phyloP scores from a whole-genome alignment of 176 grass and related monocot species.

The Zea luxurians region DNA sequence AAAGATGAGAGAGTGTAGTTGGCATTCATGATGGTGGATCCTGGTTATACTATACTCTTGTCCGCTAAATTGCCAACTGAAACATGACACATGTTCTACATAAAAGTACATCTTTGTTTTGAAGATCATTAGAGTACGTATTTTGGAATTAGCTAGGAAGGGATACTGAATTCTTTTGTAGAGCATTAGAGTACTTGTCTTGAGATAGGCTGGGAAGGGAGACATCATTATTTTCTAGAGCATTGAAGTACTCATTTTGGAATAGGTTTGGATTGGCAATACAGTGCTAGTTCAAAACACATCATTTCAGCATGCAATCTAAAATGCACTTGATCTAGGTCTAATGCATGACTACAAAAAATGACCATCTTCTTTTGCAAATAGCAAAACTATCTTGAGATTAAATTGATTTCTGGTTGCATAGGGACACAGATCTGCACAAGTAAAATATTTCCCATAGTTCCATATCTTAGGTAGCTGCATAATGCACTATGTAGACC shows the following conservation, averaged over 20 bases:
- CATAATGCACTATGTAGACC: background rate
- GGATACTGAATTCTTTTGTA: slow-evolving; percentile 10
- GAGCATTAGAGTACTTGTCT: background rate
- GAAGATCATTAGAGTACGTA: background rate
- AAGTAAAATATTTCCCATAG: background rate
- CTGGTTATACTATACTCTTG: background rate
- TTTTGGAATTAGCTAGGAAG: background rate
- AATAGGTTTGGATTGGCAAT: background rate
- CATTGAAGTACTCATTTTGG: background rate
- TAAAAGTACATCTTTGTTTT: slow-evolving; percentile 15
- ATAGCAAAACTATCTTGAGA: background rate
- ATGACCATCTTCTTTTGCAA: background rate
- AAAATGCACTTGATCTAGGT: background rate
- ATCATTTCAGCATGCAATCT: background rate
- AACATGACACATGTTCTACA: background rate
- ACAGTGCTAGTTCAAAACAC: background rate
- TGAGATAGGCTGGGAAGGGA: background rate
- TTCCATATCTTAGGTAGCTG: background rate
- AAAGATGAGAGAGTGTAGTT: background rate
- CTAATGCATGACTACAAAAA: background rate
- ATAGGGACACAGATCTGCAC: background rate
- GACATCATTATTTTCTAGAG: background rate
- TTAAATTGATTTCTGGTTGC: background rate
- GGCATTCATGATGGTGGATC: background rate
- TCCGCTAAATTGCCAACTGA: background rate